These are phyloP conservation scores for Astragalus glycyphyllos DNA, from an alignment of 306 rosid species.

Conservation along the genomic window DNA sequence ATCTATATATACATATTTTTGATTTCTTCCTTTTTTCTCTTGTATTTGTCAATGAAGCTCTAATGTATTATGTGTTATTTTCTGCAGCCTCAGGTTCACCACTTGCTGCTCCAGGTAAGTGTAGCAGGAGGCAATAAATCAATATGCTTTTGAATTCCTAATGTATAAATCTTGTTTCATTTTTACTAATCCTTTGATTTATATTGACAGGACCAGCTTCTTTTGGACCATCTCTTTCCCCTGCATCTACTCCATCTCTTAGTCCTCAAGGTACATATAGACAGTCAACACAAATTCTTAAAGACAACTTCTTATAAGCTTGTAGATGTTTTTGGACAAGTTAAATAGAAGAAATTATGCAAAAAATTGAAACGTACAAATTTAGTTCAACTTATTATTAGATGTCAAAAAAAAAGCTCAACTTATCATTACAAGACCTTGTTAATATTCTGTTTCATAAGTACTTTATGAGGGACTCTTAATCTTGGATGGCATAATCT, in stretches of 20 bases:
- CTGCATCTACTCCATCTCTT: conserved; percentile 61
- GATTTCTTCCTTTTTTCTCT: background rate
- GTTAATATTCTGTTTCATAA: background rate
- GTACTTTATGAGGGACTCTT: too few relatives aligned
- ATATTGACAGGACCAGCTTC: conserved; percentile 65
- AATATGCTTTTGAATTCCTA: background rate
- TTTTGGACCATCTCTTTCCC: conserved; percentile 64
- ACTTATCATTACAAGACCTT: too few relatives aligned
- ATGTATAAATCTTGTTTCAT: background rate
- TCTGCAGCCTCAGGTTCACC: conserved; percentile 68
- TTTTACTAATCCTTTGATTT: conserved; percentile 8
- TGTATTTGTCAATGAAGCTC: conserved; percentile 9
- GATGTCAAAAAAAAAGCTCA: too few relatives aligned
- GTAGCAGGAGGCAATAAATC: background rate
- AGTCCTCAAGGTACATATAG: conserved; percentile 64
- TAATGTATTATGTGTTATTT: conserved; percentile 18
- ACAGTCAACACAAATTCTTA: too few relatives aligned
- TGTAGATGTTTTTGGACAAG: too few relatives aligned
- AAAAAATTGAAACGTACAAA: too few relatives aligned
- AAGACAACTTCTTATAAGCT: too few relatives aligned
- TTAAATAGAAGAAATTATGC: too few relatives aligned
- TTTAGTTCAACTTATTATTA: too few relatives aligned
- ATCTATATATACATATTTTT: background rate
- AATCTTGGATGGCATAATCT: too few relatives aligned
- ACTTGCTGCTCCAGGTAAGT: conserved; percentile 83